These are phyloP conservation scores for Phytophthora sojae DNA, from an alignment of 352 stramenopile species.

Conservation along the genomic window DNA sequence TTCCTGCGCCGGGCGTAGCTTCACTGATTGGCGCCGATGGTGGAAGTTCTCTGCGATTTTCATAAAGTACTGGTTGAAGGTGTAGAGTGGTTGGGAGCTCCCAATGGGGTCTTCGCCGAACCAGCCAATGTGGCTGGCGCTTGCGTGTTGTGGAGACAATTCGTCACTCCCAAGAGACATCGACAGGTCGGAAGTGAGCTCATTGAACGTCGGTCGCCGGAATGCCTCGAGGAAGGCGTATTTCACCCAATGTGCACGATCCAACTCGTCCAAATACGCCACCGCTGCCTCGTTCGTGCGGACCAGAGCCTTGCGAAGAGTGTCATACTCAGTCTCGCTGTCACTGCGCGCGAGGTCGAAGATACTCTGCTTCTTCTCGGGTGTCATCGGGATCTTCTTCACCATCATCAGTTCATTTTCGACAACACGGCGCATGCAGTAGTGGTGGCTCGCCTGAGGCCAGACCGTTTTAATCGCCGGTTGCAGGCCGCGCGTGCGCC, in stretches of 20 bases:
- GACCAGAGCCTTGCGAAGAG: constrained; percentile 56
- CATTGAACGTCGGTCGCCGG: constrained; percentile 74
- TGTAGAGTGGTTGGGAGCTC: constrained; percentile 68
- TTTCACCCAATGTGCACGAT: constrained; percentile 75
- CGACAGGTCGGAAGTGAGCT: constrained; percentile 72
- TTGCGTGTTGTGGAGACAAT: constrained; percentile 50
- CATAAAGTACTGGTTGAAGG: constrained; percentile 80
- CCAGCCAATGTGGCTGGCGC: constrained; percentile 53
- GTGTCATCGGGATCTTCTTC: constrained; percentile 70
- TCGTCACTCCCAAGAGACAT: constrained; percentile 54
- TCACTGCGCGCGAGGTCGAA: constrained; percentile 76
- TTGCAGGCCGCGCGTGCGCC: constrained; percentile 60
- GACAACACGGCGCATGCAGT: constrained; percentile 76
- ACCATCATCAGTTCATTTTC: constrained; percentile 70
- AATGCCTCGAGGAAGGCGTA: constrained; percentile 78
- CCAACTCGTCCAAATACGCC: constrained; percentile 64
- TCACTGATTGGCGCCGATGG: constrained; percentile 61
- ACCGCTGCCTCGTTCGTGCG: constrained; percentile 63
- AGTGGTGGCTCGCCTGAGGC: constrained; percentile 70
- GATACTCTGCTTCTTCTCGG: constrained; percentile 73
- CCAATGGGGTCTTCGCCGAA: constrained; percentile 68
- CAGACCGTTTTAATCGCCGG: constrained; percentile 57
- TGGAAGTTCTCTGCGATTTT: constrained; percentile 81
- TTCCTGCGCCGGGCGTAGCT: constrained; percentile 58
- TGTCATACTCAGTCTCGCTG: constrained; percentile 76